Conservation (phyloP, 1,284 basidiomycete species). For the Cutaneotrichosporon sp. region DNA sequence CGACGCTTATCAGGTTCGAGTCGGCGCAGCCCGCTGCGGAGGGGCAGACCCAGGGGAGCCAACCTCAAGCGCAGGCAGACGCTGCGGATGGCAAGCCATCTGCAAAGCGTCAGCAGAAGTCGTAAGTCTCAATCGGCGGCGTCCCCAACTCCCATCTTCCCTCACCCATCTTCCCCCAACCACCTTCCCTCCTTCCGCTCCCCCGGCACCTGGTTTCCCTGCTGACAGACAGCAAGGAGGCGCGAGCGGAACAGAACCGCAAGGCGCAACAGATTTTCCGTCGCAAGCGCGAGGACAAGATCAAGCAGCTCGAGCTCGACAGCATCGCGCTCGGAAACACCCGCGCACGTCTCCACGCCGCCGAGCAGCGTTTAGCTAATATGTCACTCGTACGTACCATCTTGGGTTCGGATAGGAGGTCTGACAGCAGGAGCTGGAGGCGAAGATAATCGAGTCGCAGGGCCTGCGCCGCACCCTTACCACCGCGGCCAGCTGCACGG, state of each 20-base stretch:
- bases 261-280: conserved; percentile 47
- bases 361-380: conserved; percentile 27
- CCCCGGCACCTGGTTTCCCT: neutral
- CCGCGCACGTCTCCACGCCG: conserved; percentile 23
- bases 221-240: conserved; percentile 21
- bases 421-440: conserved; percentile 25
- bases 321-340: conserved; percentile 25
- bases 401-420: too few species aligned
- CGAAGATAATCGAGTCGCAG: conserved; percentile 26
- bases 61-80: neutral
- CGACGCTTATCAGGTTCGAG: neutral
- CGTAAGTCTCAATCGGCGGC: neutral
- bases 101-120: neutral
- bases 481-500: conserved; percentile 9
- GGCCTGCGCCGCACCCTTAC: conserved; percentile 26
- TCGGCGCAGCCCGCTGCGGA: neutral
- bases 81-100: neutral
- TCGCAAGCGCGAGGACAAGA: conserved; percentile 42
- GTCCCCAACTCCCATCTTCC: too few species aligned
- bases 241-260: conserved; percentile 46
- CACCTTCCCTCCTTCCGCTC: too few species aligned
- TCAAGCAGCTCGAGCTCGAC: conserved; percentile 42
- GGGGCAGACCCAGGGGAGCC: neutral
- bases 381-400: conserved; percentile 31
- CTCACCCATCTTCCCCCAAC: too few species aligned